Conservation (phyloP, 768 basidiomycete species). For the Russula sp. region DNA sequence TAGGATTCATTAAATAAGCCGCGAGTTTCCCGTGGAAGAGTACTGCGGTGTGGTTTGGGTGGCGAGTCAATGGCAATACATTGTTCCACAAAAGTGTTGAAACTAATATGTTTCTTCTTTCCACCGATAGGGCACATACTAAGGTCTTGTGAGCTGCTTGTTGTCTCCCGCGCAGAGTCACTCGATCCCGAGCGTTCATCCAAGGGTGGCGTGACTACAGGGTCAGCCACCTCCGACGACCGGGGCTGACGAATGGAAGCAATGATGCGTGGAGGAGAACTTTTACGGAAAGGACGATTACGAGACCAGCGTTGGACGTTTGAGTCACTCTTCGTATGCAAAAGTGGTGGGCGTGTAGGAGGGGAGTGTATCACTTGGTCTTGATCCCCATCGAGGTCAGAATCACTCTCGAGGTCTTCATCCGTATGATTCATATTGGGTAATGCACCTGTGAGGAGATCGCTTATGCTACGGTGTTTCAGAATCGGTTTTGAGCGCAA, state of each 20-base stretch:
- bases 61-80: conserved; percentile 87
- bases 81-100: conserved; percentile 98
- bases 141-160: conserved; percentile 30
- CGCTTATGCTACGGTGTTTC: conserved; percentile 88
- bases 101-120: conserved; percentile 87
- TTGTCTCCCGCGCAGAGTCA: conserved; percentile 26
- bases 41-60: conserved; percentile 26
- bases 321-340: conserved; percentile 86
- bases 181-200: conserved; percentile 23
- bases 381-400: conserved; percentile 2
- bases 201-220: conserved; percentile 10
- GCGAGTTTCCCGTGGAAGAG: conserved; percentile 9
- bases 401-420: conserved; percentile 29
- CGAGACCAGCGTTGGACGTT: conserved; percentile 51
- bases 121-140: conserved; percentile 26
- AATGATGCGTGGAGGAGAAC: conserved; percentile 63
- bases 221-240: conserved; percentile 20
- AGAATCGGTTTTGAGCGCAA: conserved; percentile 75
- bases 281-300: conserved; percentile 44
- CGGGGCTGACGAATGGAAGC: conserved; percentile 21
- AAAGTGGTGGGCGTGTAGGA: conserved; percentile 46
- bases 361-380: conserved; percentile 3
- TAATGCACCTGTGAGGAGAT: conserved; percentile 75
- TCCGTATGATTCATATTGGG: conserved; percentile 58
- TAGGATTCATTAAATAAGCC: conserved; percentile 29